Conservation (phyloP, 73 alveolate species). For the Paramecium biaurelia region DNA sequence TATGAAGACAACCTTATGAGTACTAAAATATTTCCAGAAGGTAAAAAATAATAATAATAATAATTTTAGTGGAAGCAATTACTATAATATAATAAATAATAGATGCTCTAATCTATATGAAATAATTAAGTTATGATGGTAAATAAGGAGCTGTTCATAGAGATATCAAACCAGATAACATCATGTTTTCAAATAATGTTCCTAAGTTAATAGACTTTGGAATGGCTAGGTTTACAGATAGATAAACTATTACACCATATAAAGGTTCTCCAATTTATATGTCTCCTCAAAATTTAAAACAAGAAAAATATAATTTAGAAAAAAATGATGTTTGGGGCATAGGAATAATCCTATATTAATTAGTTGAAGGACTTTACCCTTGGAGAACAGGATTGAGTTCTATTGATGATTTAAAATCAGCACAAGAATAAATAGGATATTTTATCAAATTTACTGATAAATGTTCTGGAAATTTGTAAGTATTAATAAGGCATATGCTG, state of each 20-base stretch:
- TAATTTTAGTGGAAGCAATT: neutral
- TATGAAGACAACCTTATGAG: neutral
- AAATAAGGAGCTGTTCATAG: neutral
- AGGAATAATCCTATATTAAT: slow-evolving; percentile 4
- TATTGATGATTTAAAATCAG: neutral
- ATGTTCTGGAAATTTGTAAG: neutral
- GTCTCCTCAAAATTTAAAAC: neutral
- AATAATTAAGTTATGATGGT: neutral
- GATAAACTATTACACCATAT: neutral
- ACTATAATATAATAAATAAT: neutral
- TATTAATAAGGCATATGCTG: neutral
- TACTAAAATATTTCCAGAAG: neutral
- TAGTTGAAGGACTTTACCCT: slow-evolving; percentile 19
- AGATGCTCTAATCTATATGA: neutral
- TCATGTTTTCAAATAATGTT: neutral
- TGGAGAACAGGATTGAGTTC: neutral
- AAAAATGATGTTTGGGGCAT: slow-evolving; percentile 29
- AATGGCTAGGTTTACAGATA: neutral
- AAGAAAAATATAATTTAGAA: neutral
- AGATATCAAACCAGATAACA: slow-evolving; percentile 46
- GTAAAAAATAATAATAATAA: neutral
- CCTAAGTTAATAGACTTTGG: slow-evolving; percentile 42
- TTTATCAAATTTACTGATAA: neutral
- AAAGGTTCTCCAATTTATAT: slow-evolving; percentile 42
- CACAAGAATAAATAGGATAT: neutral